Base-by-base conservation (phyloP, 805 yeast genomes). In the Ogataea ganodermae region DNA sequence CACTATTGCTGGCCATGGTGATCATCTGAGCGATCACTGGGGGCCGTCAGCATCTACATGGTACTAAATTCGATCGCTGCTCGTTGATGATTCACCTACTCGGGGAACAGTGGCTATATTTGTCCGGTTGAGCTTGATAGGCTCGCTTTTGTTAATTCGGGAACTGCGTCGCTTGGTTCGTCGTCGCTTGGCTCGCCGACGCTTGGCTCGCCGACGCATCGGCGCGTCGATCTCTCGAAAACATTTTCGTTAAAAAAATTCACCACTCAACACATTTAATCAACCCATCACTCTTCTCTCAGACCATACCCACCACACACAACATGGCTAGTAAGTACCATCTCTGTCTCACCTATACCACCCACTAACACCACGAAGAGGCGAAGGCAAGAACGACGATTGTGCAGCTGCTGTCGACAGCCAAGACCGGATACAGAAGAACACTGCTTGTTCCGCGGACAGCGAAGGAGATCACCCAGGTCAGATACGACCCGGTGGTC, bases 361-460 rank as follows among this genome's bases (percentile, higher is more conserved):
- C 22, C 3, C 8, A 33, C 53, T 50, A 46, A 49, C 54, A 16
- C 3, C 31, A 10, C 13, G 56, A 51, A 65, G 78, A 86, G 67
- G 82, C 85, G 37, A 88, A 88, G 69, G 76, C 87, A 21, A 83
- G 90, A 61, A 83, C 83, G 57, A 86, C 96, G 3, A 83, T 91
- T 62, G 85, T 92, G 48, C 89, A 89, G 67, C 78, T 92, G 53
- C 73, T 91, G 2, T 92, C 98, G 1, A 78, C 94, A 2, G 98
- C 97, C 14, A 80, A 85, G 58, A 91, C 98, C 1, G 98, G 98
- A 1, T 88, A 76, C 68, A 81, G 82, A 64, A 82, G 95, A 63
- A 84, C 90, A 65, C 80, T 90, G 55, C 74, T 82, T 43, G 80
- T 91, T 39, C 94, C 90, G 42, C 84, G 97, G 72, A 82, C 87